These are phyloP conservation scores for Porpolomopsis calyptriformis DNA, from an alignment of 768 basidiomycete genomes.

Conservation along the genomic window DNA sequence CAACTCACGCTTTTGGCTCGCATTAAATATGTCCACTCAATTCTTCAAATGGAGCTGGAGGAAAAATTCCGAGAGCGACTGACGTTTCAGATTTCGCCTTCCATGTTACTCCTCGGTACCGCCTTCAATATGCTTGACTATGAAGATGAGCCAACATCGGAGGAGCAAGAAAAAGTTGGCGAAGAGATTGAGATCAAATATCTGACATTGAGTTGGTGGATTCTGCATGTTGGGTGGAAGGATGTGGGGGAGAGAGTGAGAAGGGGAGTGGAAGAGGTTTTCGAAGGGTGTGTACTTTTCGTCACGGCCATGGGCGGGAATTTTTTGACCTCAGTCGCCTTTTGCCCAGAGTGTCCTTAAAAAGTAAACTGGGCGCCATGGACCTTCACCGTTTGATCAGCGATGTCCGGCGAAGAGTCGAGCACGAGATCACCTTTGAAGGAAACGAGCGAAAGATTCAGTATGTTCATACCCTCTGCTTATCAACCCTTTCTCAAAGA, in stretches of 20 bases:
- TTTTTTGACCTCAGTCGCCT: constrained; percentile 3
- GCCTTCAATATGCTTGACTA: constrained; percentile 17
- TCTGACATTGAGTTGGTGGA: constrained; percentile 87
- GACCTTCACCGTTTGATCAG: constrained; percentile 61
- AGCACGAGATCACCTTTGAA: constrained; percentile 56
- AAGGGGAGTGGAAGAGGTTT: constrained; percentile 68
- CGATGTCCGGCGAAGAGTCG: constrained; percentile 69
- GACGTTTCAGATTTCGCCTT: constrained; percentile 30
- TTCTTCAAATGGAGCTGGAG: constrained; percentile 50
- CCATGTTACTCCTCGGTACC: constrained; percentile 26
- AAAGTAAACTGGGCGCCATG: constrained; percentile 55
- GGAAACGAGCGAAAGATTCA: constrained; percentile 47
- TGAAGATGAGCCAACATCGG: constrained; percentile 16
- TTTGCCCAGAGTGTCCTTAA: constrained; percentile 62
- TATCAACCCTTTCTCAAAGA: background rate
- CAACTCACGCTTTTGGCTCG: constrained; percentile 83
- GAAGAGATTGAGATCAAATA: constrained; percentile 72
- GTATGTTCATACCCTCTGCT: constrained; percentile 23
- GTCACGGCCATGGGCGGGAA: background rate
- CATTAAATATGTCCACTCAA: constrained; percentile 62
- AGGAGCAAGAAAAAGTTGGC: constrained; percentile 25
- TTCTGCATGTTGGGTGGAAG: constrained; percentile 87
- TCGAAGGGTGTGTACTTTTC: constrained; percentile 55
- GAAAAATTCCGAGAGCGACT: constrained; percentile 40
- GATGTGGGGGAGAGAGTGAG: constrained; percentile 66